phyloP scores from a whole-genome alignment of 2,329 filamentous ascomycete species.

The Arthrobotrys musiformis region DNA sequence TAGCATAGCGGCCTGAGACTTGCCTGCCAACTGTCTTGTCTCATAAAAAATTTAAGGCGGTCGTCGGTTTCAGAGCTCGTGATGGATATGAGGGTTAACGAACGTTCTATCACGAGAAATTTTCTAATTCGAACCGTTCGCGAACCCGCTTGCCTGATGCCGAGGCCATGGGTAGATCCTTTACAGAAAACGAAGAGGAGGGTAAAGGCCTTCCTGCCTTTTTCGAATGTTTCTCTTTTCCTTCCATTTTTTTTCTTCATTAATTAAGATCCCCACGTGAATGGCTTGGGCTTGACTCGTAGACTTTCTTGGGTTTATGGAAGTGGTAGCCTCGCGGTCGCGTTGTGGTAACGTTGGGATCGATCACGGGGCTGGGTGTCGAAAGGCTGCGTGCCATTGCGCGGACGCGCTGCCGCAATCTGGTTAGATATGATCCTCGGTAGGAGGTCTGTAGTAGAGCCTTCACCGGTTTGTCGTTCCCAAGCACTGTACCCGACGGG shows the following conservation, averaged over 20 bases:
- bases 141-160: background rate
- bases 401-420: background rate
- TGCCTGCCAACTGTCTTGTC: background rate
- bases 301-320: background rate
- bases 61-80: background rate
- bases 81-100: background rate
- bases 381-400: background rate
- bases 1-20: background rate
- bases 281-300: background rate
- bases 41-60: background rate
- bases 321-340: background rate
- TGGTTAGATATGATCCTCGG: no score
- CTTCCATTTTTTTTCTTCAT: background rate
- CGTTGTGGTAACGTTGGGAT: no score
- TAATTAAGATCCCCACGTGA: background rate
- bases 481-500: no score
- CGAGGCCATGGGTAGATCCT: background rate
- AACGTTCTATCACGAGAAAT: background rate
- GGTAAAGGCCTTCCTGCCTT: background rate
- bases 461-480: no score
- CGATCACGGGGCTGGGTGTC: background rate
- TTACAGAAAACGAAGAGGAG: background rate
- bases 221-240: no score
- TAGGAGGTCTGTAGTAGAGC: no score
- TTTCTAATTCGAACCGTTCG: background rate